Evolutionary conservation across 768 basidiomycete species (phyloP), one percentile per base, ranked within the genome.

Genomic region (Boletus edulis): DNA sequence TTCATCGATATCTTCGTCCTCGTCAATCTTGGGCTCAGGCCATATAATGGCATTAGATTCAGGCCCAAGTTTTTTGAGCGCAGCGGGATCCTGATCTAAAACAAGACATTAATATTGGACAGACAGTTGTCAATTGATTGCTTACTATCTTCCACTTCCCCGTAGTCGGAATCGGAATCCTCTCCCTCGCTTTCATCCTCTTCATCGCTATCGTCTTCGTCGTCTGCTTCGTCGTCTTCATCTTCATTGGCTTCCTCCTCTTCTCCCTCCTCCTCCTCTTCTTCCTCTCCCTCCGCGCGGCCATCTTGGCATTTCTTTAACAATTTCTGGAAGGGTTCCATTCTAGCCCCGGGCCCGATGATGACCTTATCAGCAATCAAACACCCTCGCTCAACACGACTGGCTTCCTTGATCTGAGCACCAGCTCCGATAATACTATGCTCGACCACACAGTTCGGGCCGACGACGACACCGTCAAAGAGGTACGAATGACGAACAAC

Each of bases 311-410:
- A 73, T 68, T 72, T 77, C 63, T 71, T 81, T n/a, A 87, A 88
- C 55, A 98, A 73, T 49, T 89, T 77, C 60, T 86, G 84, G 65
- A 92, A 96, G 15, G 84, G 81, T 44, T 75, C 72, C 46, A 97
- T 65, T 42, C 65, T 73, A 10, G 86, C 89, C 37, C 81, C 75
- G n/a, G 86, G 85, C 0, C 94, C 95, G 15, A 98, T 69, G 32
- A 80, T 75, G 1, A 95, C 94, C 17, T 82, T 86, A 59, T 94
- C 89, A 0, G 85, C 92, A 31, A 98, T 77, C 58, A 99, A 69
- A 59, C 85, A 89, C 0, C 97, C 96, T 34, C 76, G 76, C 12
- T 82, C 81, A n/a, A 99, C 74, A 6, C 67, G 73, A 51, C 83
- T 83, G 42, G 78, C 80, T 54, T 89, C 85, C 54, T 81, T 83